Evolutionary conservation across 2,329 filamentous ascomycete species (phyloP).

Genomic region (Orbilia brochopaga): DNA sequence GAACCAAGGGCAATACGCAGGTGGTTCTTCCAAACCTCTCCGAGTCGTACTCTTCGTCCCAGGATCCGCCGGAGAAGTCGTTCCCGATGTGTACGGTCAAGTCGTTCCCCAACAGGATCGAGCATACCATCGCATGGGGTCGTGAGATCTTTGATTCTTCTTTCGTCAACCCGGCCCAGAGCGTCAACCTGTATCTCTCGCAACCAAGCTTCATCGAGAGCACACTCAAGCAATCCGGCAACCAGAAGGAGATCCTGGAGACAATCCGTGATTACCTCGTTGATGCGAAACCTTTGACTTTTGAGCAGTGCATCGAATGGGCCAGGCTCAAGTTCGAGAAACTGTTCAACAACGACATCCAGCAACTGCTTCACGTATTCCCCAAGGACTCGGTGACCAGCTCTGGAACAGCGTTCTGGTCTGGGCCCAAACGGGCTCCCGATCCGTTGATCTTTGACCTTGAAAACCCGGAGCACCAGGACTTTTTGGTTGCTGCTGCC

Average conservation of each 20-base stretch:
- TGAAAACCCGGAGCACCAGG: constrained; percentile 82
- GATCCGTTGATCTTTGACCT: constrained; percentile 88
- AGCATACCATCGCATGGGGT: constrained; percentile 98
- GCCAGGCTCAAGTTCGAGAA: constrained; percentile 91
- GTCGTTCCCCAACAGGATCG: constrained; percentile 97
- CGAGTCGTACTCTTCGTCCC: constrained; percentile 95
- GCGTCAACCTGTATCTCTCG: constrained; percentile 90
- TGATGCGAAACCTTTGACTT: constrained; percentile 85
- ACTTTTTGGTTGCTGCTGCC: constrained; percentile 84
- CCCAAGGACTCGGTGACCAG: constrained; percentile 91
- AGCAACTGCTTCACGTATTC: constrained; percentile 95
- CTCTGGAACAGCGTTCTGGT: constrained; percentile 92
- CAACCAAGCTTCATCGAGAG: constrained; percentile 88
- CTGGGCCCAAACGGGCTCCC: constrained; percentile 94
- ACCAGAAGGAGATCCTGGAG: constrained; percentile 91
- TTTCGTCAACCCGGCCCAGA: constrained; percentile 91
- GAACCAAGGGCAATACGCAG: constrained; percentile 98
- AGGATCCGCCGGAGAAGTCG: constrained; percentile 96
- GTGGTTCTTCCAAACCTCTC: constrained; percentile 89
- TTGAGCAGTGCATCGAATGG: constrained; percentile 97
- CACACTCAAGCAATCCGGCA: constrained; percentile 88
- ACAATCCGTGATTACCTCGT: constrained; percentile 88
- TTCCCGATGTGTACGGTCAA: constrained; percentile 98
- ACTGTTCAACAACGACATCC: constrained; percentile 95
- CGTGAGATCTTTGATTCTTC: constrained; percentile 93